A percentile compares a stretch with the other conserved stretches of the same genome.
These are phyloP conservation scores for Gossypium australe DNA, from an alignment of 345 rosid species.

Conservation along the genomic window DNA sequence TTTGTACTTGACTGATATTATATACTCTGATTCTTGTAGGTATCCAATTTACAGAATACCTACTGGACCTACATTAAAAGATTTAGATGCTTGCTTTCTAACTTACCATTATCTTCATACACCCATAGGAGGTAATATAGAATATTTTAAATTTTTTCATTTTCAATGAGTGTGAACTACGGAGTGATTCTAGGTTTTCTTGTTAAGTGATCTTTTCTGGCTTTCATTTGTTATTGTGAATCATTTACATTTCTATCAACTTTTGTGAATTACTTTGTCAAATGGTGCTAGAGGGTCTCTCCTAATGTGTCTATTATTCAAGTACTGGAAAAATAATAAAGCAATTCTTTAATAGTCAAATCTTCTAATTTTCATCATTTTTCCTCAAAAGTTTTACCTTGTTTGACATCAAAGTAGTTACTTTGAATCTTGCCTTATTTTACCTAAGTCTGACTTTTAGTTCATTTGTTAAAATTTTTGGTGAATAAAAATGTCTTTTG, in stretches of 20 bases:
- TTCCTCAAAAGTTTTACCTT: not conserved
- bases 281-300: not conserved
- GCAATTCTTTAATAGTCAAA: not conserved
- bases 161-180: not conserved
- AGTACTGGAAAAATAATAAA: not conserved
- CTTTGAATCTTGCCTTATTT: not conserved
- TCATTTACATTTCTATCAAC: not conserved
- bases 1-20: constrained; percentile 6
- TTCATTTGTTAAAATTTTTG: not conserved
- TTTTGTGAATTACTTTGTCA: not conserved
- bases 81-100: constrained; percentile 89
- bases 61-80: constrained; percentile 77
- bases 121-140: constrained; percentile 43
- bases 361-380: not conserved
- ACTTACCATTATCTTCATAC: constrained; percentile 75
- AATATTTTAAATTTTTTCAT: not conserved
- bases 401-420: not conserved
- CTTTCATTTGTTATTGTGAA: not conserved
- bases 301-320: not conserved
- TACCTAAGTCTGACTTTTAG: not conserved
- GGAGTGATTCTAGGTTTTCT: not conserved
- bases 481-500: not conserved
- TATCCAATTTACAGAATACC: constrained; percentile 96
- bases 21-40: constrained; percentile 29
- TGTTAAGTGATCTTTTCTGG: not conserved